Conservation (phyloP, 192 early-diverging fungal species). For the Allomyces arbusculus region DNA sequence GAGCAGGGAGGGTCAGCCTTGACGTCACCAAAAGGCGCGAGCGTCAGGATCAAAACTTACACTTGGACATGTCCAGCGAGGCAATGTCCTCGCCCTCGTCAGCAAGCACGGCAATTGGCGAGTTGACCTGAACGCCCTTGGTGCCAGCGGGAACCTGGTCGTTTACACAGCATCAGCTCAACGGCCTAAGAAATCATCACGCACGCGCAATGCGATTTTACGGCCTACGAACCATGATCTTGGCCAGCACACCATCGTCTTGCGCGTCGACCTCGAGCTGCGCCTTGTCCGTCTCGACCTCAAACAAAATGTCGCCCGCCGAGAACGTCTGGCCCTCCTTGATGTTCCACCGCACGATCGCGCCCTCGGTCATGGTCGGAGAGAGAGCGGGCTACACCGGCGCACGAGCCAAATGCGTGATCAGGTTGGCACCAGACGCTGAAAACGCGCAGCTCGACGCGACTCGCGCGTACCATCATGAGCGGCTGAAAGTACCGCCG, state of each 20-base stretch:
- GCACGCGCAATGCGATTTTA: no score
- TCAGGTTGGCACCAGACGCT: no score
- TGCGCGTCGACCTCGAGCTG: slow-evolving; percentile 4
- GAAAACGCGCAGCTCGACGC: no score
- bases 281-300: slow-evolving; percentile 6
- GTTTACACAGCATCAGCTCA: no score
- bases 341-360: slow-evolving; percentile 1
- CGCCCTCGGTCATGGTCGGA: not conserved
- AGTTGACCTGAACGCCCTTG: not conserved
- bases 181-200: no score
- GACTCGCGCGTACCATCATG: no score
- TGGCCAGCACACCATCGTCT: slow-evolving; percentile 3
- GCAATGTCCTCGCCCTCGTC: slow-evolving; percentile 1
- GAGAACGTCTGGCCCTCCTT: slow-evolving; percentile 3
- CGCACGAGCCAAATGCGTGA: no score
- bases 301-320: slow-evolving; percentile 2
- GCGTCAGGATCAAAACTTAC: not conserved
- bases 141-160: not conserved
- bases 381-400: not conserved
- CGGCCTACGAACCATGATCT: slow-evolving; percentile 1
- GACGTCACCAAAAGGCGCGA: not conserved
- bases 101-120: not conserved
- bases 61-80: not conserved
- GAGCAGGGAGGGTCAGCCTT: no score
- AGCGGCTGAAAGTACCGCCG: no score